Conservation (phyloP, 75 land plant genomes). For the Pseudotsuga menziesii region DNA sequence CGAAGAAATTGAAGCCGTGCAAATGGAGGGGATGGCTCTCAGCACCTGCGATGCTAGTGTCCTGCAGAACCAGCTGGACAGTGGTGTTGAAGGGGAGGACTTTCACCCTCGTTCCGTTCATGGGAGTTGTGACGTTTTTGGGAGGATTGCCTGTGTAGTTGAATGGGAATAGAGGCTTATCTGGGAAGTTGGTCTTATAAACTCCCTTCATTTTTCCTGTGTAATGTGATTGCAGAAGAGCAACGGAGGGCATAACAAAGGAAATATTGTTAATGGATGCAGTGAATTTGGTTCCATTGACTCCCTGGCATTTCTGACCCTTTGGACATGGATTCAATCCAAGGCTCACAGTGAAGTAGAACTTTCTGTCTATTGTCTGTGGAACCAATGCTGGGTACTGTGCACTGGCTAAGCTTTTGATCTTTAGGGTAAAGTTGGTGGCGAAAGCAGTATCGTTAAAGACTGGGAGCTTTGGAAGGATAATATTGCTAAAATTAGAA, state of each 20-base stretch:
- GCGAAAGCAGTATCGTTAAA: slow-evolving; percentile 41
- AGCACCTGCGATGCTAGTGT: slow-evolving; percentile 27
- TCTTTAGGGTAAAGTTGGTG: slow-evolving; percentile 19
- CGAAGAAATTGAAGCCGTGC: slow-evolving; percentile 36
- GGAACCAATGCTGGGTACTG: slow-evolving; percentile 49
- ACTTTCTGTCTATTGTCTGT: slow-evolving; percentile 24
- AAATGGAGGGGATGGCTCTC: slow-evolving; percentile 43
- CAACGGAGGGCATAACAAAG: slow-evolving; percentile 32
- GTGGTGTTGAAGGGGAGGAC: slow-evolving; percentile 22
- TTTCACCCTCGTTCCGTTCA: slow-evolving; percentile 17
- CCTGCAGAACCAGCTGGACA: slow-evolving; percentile 38
- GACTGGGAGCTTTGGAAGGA: slow-evolving; percentile 23
- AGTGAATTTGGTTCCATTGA: slow-evolving; percentile 35
- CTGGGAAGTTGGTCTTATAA: slow-evolving; percentile 31
- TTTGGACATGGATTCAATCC: slow-evolving; percentile 29
- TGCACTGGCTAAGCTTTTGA: slow-evolving; percentile 30
- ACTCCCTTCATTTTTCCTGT: slow-evolving; percentile 18
- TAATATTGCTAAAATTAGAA: not conserved
- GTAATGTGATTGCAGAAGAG: slow-evolving; percentile 38
- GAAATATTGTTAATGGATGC: slow-evolving; percentile 60
- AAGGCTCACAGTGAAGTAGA: slow-evolving; percentile 48
- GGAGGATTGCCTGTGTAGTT: slow-evolving; percentile 34
- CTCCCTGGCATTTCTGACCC: slow-evolving; percentile 31
- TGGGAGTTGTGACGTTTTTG: slow-evolving; percentile 16
- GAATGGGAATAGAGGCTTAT: slow-evolving; percentile 19